phyloP scores from a whole-genome alignment of 768 basidiomycete species.

The Kwoniella mangroviensis region DNA sequence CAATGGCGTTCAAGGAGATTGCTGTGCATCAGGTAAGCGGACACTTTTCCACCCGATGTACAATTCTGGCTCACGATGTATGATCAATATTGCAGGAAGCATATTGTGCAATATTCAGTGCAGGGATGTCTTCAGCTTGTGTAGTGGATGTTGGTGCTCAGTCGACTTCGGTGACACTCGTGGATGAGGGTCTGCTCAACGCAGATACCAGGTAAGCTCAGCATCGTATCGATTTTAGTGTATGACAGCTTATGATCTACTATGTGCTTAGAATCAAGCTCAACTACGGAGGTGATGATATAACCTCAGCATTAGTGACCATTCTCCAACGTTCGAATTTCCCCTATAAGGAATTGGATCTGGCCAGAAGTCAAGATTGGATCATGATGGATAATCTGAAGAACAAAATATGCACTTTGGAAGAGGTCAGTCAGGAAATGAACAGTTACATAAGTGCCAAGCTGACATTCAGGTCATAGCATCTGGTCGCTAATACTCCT shows the following conservation, averaged over 20 bases:
- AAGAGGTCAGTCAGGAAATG: conserved; percentile 68
- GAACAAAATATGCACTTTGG: conserved; percentile 76
- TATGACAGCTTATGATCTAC: neutral
- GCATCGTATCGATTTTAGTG: conserved; percentile 1
- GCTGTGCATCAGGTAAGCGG: conserved; percentile 81
- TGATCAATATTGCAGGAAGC: conserved; percentile 69
- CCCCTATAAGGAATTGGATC: conserved; percentile 82
- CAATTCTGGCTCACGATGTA: neutral
- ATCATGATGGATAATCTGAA: conserved; percentile 90
- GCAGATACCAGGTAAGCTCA: conserved; percentile 76
- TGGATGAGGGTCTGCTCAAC: conserved; percentile 89
- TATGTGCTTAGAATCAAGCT: conserved; percentile 63
- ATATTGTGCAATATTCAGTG: conserved; percentile 89
- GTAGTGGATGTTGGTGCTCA: conserved; percentile 92
- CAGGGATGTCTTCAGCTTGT: conserved; percentile 91
- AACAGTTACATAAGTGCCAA: neutral
- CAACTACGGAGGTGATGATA: conserved; percentile 90
- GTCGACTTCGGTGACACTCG: conserved; percentile 82
- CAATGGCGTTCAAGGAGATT: conserved; percentile 90
- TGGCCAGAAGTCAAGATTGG: conserved; percentile 82
- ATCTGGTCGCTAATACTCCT: conserved; percentile 83
- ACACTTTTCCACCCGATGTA: neutral
- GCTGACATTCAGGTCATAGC: conserved; percentile 57
- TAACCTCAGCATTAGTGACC: conserved; percentile 84
- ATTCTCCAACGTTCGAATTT: conserved; percentile 79